Conservation (phyloP, 2,329 filamentous ascomycete genomes). For the Colletotrichum falcatum region DNA sequence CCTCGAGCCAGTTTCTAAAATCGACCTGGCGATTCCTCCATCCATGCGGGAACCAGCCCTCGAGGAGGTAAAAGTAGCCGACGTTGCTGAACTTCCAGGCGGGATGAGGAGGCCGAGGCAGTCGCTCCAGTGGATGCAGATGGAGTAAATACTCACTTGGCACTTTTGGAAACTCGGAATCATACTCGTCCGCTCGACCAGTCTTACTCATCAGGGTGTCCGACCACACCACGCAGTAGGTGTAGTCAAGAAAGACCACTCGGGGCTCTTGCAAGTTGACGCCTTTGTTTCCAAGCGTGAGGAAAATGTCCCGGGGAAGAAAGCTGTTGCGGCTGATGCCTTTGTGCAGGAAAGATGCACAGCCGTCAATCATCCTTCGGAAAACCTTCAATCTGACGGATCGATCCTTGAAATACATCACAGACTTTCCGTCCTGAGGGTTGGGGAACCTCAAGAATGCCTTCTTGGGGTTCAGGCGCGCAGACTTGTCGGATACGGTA, state of each 20-base stretch:
- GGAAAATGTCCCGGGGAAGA: not conserved
- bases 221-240: not conserved
- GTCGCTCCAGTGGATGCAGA: not conserved
- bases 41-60: not conserved
- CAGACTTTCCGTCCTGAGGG: not conserved
- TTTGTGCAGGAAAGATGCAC: not conserved
- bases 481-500: no score
- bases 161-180: not conserved
- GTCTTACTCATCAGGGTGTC: not conserved
- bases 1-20: not conserved
- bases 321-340: not conserved
- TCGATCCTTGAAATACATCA: not conserved
- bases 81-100: not conserved
- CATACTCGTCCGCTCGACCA: not conserved
- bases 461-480: not conserved
- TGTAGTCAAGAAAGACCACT: not conserved
- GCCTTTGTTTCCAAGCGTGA: not conserved
- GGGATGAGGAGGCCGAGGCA: not conserved
- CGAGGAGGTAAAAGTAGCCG: accelerated
- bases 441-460: not conserved
- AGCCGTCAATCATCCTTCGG: not conserved
- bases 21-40: not conserved
- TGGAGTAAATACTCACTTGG: not conserved
- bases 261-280: not conserved
- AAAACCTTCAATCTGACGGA: not conserved